phyloP scores from a whole-genome alignment of 768 basidiomycete species.

The Collybia sordida region DNA sequence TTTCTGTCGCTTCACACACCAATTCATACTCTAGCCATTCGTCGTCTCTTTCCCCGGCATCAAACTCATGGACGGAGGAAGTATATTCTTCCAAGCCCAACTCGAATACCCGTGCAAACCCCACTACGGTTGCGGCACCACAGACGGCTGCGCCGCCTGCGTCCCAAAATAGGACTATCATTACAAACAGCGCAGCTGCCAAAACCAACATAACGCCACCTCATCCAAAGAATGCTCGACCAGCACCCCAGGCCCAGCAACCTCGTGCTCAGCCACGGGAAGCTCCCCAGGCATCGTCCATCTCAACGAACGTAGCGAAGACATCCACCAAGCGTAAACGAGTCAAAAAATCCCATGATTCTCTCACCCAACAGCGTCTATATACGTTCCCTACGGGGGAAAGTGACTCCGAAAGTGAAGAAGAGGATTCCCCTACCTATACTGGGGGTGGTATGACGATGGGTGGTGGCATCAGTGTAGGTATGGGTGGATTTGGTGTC shows the following conservation, averaged over 20 bases:
- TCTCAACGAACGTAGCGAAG: conserved; percentile 2
- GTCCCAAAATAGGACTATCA: background rate
- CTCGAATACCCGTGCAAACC: background rate
- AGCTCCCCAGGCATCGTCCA: too few species aligned
- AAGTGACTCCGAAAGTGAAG: conserved; percentile 40
- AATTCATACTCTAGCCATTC: conserved; percentile 14
- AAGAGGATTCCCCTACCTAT: conserved; percentile 31
- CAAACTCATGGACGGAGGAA: conserved; percentile 19
- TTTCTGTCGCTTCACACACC: conserved; percentile 3
- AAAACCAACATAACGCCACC: background rate
- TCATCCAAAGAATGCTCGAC: background rate
- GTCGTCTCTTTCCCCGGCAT: conserved; percentile 18
- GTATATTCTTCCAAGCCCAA: conserved; percentile 12
- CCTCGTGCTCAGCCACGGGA: conserved; percentile 1
- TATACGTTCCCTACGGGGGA: conserved; percentile 20
- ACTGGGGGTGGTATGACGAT: conserved; percentile 7
- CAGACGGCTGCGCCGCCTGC: conserved; percentile 1
- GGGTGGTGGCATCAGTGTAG: conserved; percentile 44
- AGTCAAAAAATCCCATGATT: conserved; percentile 15
- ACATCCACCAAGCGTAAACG: conserved; percentile 22
- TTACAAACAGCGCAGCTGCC: background rate
- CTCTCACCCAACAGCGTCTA: conserved; percentile 7
- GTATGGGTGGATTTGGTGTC: conserved; percentile 44
- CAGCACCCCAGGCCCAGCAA: background rate
- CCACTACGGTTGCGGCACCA: background rate